phyloP scores from a whole-genome alignment of 202 grass and related monocot species.

The Carex sylvatica region DNA sequence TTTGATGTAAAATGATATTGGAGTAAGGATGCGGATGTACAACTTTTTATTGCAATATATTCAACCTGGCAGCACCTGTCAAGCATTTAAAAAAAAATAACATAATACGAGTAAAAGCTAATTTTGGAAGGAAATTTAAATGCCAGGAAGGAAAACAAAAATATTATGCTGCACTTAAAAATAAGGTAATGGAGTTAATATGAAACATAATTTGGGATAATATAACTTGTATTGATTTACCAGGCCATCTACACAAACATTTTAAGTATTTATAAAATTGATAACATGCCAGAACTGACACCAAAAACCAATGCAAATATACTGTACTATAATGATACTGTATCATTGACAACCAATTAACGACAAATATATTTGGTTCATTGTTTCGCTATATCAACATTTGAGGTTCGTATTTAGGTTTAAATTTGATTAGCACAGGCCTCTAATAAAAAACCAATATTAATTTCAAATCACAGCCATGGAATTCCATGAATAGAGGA shows the following conservation, averaged over 20 bases:
- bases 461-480: not conserved
- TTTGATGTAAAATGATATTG: too few species aligned
- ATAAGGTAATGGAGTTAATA: too few species aligned
- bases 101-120: not conserved
- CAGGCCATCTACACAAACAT: not conserved
- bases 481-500: not conserved
- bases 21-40: too few species aligned
- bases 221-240: too few species aligned
- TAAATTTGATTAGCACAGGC: not conserved
- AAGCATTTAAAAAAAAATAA: too few species aligned
- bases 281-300: not conserved
- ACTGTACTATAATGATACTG: not conserved
- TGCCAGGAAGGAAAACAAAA: too few species aligned
- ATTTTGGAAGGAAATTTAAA: too few species aligned
- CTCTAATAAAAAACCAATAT: not conserved
- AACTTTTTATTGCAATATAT: too few species aligned
- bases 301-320: not conserved
- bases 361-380: not conserved
- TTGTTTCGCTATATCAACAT: not conserved
- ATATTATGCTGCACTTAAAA: too few species aligned
- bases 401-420: not conserved
- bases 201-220: too few species aligned
- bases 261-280: not conserved
- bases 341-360: not conserved
- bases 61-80: too few species aligned